phyloP scores from a whole-genome alignment of 1,284 basidiomycete genomes.

The Microbotryum silenes-acaulis region DNA sequence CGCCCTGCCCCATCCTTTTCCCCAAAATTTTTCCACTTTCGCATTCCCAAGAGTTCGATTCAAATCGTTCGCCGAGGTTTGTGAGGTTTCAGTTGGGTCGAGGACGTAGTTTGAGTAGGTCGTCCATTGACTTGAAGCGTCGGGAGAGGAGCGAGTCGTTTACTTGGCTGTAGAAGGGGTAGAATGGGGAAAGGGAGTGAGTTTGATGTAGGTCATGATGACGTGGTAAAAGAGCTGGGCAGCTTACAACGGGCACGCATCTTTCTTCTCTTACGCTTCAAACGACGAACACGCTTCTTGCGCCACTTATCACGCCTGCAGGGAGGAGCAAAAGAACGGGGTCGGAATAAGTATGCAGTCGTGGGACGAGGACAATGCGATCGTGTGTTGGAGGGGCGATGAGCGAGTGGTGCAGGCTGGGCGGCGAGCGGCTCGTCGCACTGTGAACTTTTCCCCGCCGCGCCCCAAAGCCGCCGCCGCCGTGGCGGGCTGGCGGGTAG shows the following conservation, averaged over 20 bases:
- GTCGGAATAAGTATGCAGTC: not conserved
- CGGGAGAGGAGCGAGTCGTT: not conserved
- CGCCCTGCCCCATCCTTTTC: too few species aligned
- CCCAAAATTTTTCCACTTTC: too few species aligned
- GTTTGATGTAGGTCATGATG: too few species aligned
- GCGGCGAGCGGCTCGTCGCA: not conserved
- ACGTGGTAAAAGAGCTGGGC: too few species aligned
- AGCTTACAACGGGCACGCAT: slow-evolving; percentile 11
- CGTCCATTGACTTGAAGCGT: too few species aligned
- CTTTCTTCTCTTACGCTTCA: slow-evolving; percentile 39
- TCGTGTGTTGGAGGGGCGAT: not conserved
- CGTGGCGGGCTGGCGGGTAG: too few species aligned
- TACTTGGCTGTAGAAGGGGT: slow-evolving; percentile 1
- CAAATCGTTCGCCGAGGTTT: too few species aligned
- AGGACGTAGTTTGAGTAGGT: too few species aligned
- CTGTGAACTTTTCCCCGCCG: not conserved
- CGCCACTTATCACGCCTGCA: slow-evolving; percentile 39
- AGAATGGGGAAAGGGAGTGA: not conserved
- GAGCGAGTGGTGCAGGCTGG: not conserved
- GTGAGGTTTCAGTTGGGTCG: too few species aligned
- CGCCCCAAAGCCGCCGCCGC: too few species aligned
- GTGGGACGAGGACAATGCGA: not conserved
- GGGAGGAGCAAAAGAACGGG: not conserved
- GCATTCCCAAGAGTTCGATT: too few species aligned
- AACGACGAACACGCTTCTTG: slow-evolving; percentile 38